phyloP scores from a whole-genome alignment of 1,139 yeast genomes.

The Trichomonascaceae sp. region DNA sequence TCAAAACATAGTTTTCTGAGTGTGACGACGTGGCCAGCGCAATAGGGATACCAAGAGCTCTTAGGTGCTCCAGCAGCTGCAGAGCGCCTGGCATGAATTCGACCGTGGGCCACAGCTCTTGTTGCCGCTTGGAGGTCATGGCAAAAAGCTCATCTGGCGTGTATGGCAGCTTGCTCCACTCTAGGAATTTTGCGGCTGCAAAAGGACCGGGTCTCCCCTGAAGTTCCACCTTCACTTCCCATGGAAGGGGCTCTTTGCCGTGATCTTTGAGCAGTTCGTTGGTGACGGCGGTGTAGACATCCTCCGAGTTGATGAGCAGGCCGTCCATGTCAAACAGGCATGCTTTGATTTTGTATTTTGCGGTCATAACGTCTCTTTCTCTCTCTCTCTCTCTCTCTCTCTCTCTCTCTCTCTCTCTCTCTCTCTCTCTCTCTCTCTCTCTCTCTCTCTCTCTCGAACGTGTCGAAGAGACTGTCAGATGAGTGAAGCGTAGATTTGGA shows the following conservation, averaged over 20 bases:
- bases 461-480: too few relatives aligned
- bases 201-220: constrained; percentile 82
- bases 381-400: too few relatives aligned
- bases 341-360: constrained; percentile 30
- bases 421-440: too few relatives aligned
- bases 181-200: constrained; percentile 51
- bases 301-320: constrained; percentile 79
- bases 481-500: too few relatives aligned
- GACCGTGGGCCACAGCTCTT: constrained; percentile 46
- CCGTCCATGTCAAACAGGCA: constrained; percentile 98
- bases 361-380: background rate
- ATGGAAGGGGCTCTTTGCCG: constrained; percentile 68
- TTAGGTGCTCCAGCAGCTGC: constrained; percentile 46
- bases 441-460: too few relatives aligned
- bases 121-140: constrained; percentile 42
- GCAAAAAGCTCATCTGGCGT: constrained; percentile 49
- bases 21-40: constrained; percentile 90
- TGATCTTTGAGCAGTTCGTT: constrained; percentile 50
- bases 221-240: constrained; percentile 76
- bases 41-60: constrained; percentile 46
- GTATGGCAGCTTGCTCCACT: constrained; percentile 53
- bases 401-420: too few relatives aligned
- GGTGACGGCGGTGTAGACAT: constrained; percentile 68
- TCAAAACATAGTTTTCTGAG: constrained; percentile 42
- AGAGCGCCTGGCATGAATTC: constrained; percentile 74